Base-by-base conservation (phyloP, 148 eudicot species). In the Amaranthus hypochondriacus region DNA sequence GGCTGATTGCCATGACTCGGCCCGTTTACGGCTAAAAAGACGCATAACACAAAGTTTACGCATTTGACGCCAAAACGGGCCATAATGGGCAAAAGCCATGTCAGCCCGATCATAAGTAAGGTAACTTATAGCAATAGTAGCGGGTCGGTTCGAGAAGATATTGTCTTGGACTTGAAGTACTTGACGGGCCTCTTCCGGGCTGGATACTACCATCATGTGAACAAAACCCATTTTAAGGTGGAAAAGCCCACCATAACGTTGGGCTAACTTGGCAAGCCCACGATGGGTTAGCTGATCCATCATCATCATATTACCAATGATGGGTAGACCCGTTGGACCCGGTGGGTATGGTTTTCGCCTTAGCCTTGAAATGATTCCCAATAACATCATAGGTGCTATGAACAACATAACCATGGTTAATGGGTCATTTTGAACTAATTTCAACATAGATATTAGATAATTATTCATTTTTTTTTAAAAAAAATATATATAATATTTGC, bases 41-140 rank as follows among this genome's bases (percentile, higher is more conserved):
- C 83, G 86, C 80, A 89, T 84, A 51, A 87, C 94, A 59, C 88
- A 84, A n/a, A 89, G 76, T 63, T 89, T 89, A 3, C 94, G 81
- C 89, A 89, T 86, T 65, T 89, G 89, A n/a, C 88, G 86, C 94
- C 94, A 87, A 73, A 89, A 89, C 0, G 91, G 91, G 48, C 89
- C 89, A 76, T 87, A 89, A 76, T 89, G 83, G 5, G 94, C 88
- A 44, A 89, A 89, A 2, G 89, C 94, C 94, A 89, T 89, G 66
- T 89, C 91, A 9, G 88, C 87, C 21, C 88, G 48, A 56, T 87
- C 87, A 62, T 89, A 89, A 9, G 83, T 89, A 13, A 89, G 80
- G 74, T 89, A 89, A 53, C 73, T 66, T 15, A 87, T 89, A 64
- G 90, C 90, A 42, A 89, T 58, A 4, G 91, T 86, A 5, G 88